phyloP scores from a whole-genome alignment of 345 rosid species.

The Dipteronia dyeriana region DNA sequence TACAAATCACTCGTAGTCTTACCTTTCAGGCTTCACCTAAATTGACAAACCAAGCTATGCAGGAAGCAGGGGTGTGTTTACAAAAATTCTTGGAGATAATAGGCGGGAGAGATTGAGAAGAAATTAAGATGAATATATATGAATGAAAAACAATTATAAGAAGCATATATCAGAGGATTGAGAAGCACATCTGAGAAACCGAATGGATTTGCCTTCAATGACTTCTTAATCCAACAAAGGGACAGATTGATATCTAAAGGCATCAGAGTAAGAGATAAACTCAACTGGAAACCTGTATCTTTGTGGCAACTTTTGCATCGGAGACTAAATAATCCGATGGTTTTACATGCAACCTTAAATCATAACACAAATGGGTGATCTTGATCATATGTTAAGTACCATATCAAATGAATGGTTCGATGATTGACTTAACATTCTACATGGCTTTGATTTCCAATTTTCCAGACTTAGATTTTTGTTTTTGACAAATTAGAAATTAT shows the following conservation, averaged over 20 bases:
- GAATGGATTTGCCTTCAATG: not conserved
- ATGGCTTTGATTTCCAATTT: too few relatives aligned
- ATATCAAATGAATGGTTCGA: not conserved
- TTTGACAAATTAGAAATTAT: too few relatives aligned
- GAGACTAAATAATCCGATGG: not conserved
- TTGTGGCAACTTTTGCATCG: not conserved
- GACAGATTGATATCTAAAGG: not conserved
- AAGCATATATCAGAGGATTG: not conserved
- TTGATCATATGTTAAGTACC: not conserved
- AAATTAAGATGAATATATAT: not conserved
- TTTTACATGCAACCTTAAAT: not conserved
- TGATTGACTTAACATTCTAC: not conserved
- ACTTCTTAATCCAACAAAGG: not conserved
- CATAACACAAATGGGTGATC: not conserved
- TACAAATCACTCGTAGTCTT: too few relatives aligned
- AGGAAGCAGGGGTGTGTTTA: too few relatives aligned
- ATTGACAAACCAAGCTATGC: too few relatives aligned
- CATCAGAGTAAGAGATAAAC: not conserved
- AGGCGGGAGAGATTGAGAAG: too few relatives aligned
- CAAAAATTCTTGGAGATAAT: too few relatives aligned
- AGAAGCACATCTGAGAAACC: not conserved
- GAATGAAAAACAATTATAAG: too few relatives aligned
- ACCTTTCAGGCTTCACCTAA: too few relatives aligned
- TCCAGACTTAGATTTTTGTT: too few relatives aligned
- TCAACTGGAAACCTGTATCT: not conserved